These are phyloP conservation scores for Caloboletus inedulis DNA, from an alignment of 1,284 basidiomycete species.

Conservation along the genomic window DNA sequence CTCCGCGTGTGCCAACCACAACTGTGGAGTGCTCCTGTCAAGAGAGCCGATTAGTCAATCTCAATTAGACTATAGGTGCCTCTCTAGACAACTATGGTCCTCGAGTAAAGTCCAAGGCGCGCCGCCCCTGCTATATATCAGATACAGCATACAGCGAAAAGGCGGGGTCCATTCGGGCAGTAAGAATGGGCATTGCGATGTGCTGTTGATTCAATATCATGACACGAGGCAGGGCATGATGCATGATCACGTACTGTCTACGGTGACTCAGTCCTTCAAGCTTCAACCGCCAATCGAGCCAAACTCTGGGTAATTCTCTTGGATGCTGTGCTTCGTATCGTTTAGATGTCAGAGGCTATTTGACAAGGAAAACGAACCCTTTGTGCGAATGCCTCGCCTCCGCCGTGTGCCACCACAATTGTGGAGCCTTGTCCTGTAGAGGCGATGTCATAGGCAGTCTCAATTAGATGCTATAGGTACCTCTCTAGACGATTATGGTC, in stretches of 20 bases:
- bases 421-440: background rate
- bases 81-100: background rate
- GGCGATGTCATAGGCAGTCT: background rate
- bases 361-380: background rate
- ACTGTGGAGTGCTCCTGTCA: background rate
- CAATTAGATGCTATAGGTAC: background rate
- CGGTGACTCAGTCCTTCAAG: too few relatives aligned
- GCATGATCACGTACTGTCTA: too few relatives aligned
- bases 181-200: background rate
- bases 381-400: constrained; percentile 3
- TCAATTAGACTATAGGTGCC: background rate
- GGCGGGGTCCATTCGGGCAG: background rate
- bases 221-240: background rate
- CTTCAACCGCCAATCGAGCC: background rate
- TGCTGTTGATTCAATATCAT: background rate
- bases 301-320: background rate
- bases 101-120: too few relatives aligned
- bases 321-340: background rate
- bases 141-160: background rate
- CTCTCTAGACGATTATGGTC: background rate
- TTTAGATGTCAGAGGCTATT: background rate
- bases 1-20: background rate
- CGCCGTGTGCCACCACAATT: background rate
- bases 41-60: background rate
- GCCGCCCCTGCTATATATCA: background rate